Percentiles rank a stretch among this genome's conserved stretches.
Conservation (phyloP, 352 stramenopile genomes). For the Bremia lactucae region DNA sequence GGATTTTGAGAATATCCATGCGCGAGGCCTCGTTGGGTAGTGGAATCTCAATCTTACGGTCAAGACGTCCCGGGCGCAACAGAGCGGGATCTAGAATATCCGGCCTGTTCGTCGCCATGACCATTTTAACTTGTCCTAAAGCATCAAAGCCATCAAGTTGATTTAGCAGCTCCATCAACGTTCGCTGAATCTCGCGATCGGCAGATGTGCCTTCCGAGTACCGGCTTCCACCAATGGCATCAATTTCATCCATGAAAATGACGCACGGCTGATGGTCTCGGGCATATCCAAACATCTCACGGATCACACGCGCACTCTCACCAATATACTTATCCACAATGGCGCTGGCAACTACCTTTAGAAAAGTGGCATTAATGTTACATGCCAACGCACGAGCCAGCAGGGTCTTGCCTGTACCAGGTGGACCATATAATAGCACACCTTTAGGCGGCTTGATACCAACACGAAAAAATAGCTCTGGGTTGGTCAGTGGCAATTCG, state of each 20-base stretch:
- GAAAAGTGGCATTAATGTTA: conserved; percentile 99
- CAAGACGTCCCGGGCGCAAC: conserved; percentile 93
- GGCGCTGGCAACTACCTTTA: conserved; percentile 98
- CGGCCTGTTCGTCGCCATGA: conserved; percentile 98
- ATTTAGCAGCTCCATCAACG: conserved; percentile 99
- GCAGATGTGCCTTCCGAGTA: conserved; percentile 95
- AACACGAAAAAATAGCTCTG: conserved; percentile 96
- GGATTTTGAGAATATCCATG: conserved; percentile 99
- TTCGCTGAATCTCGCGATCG: conserved; percentile 98
- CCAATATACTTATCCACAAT: conserved; percentile 99
- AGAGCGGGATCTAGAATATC: conserved; percentile 99
- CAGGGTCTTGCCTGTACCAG: conserved; percentile 98
- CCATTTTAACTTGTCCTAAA: conserved; percentile 97
- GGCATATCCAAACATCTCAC: conserved; percentile 98
- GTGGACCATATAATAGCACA: conserved; percentile 96
- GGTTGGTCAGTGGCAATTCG: conserved; percentile 98
- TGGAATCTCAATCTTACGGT: conserved; percentile 99
- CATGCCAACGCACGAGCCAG: conserved; percentile 95
- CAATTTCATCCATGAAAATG: conserved; percentile 99
- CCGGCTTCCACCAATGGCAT: conserved; percentile 96
- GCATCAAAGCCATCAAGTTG: conserved; percentile 99
- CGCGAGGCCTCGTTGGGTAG: conserved; percentile 96
- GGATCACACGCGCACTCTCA: conserved; percentile 97
- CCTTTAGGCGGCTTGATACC: conserved; percentile 98
- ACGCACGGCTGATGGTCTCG: conserved; percentile 98